Conservation (phyloP, 345 rosid species). For the Citrus maxima region DNA sequence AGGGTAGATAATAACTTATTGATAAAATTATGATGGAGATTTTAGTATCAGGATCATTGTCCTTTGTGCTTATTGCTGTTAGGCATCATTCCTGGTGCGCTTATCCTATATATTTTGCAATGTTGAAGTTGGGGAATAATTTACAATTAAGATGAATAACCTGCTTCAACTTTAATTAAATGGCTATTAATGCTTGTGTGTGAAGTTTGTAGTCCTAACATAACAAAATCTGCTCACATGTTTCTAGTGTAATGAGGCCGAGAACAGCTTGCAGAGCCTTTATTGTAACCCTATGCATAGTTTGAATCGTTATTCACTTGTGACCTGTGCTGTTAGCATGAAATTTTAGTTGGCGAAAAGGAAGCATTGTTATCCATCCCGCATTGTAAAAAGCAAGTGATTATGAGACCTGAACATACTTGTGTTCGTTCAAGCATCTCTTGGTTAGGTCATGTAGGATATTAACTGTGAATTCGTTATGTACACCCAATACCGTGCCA, state of each 20-base stretch:
- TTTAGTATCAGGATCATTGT: background rate
- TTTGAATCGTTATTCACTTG: background rate
- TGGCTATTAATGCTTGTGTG: conserved; percentile 2
- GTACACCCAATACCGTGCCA: background rate
- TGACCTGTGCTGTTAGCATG: background rate
- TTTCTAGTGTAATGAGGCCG: conserved; percentile 12
- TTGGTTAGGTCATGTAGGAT: background rate
- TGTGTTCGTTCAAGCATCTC: background rate
- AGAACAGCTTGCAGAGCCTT: conserved; percentile 35
- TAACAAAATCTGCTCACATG: conserved; percentile 10
- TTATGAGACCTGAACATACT: background rate
- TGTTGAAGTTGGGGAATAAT: background rate
- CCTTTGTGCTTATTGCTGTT: background rate
- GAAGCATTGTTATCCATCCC: conserved; percentile 1
- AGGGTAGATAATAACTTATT: background rate
- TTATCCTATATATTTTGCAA: background rate
- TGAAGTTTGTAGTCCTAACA: conserved; percentile 6
- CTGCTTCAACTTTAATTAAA: background rate
- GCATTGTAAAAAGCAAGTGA: background rate
- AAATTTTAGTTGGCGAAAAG: conserved; percentile 6
- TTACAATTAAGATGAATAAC: background rate
- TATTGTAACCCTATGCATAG: conserved; percentile 5
- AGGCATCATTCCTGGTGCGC: background rate
- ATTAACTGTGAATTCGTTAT: background rate
- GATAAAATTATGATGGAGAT: background rate